Evolutionary conservation across 2,329 filamentous ascomycete genomes (phyloP), one percentile per base, ranked within the genome.

Genomic region (Drechslerella stenobrocha): DNA sequence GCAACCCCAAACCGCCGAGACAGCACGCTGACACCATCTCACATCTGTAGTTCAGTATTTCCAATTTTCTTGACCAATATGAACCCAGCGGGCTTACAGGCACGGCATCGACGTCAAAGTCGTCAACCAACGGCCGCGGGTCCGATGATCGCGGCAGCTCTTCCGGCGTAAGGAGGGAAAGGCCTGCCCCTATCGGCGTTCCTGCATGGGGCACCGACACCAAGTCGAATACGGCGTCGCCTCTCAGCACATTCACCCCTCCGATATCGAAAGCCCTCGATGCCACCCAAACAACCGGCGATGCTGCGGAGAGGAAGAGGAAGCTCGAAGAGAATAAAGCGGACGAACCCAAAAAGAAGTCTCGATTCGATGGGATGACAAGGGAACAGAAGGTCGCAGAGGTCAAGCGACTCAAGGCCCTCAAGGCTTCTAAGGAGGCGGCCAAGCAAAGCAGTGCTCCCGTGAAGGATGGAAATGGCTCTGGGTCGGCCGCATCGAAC

Each of bases 301-400:
- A 66, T 28, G 48, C 55, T 40, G 20, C 32, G 23, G 63, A 60
- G 45, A 60, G 52, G 55, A 67, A 67, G 37, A 44, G 63, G 32
- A 67, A 60, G 28, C 45, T 67, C 2, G 63, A 67, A 18, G 63
- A 60, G 45, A 60, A 60, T 40, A 50, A 55, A 9, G 50, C 55
- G 4, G 55, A 44, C 23, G 50, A 22, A 13, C 63, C 63, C 15
- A 56, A 52, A 8, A 67, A 73, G 65, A 71, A 73, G 23, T 66
- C 63, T 28, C 40, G 46, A 6, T 72, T 72, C 23, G 64, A 67
- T 35, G 56, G 58, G 44, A 70, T 73, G 65, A 57, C 71, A 18
- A 69, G 53, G 28, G 66, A 72, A 40, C 67, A 70, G 22, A 63
- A 57, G 40, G 55, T 60, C 30, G 63, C 63, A 15, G 63, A 67